Evolutionary conservation across 1,284 basidiomycete genomes (phyloP).

Genomic region (Ceratobasidium sp.): DNA sequence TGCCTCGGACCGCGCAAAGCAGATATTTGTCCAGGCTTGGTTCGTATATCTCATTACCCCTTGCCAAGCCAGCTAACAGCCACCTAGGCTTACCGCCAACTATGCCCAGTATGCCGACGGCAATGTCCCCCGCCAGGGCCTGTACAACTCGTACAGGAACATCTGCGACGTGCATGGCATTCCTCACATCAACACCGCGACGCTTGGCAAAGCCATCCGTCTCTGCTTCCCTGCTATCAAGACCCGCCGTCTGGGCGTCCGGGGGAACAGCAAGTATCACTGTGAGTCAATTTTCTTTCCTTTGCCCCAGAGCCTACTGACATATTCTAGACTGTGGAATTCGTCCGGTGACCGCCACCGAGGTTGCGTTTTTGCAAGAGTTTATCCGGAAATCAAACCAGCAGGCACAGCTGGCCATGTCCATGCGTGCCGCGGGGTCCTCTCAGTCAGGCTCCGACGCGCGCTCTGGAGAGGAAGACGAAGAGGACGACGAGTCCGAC

Average conservation of each 20-base stretch:
- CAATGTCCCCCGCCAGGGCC: conserved; percentile 85
- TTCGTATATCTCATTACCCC: conserved; percentile 55
- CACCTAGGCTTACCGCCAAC: conserved; percentile 79
- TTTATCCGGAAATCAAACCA: conserved; percentile 86
- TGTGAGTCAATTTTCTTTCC: conserved; percentile 63
- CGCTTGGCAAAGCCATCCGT: conserved; percentile 91
- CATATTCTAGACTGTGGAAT: conserved; percentile 81
- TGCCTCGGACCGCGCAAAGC: conserved; percentile 86
- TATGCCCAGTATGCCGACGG: conserved; percentile 91
- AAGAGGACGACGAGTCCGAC: conserved; percentile 64
- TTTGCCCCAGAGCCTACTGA: conserved; percentile 52
- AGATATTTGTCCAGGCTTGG: conserved; percentile 91
- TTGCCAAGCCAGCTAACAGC: conserved; percentile 43
- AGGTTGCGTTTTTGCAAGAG: conserved; percentile 89
- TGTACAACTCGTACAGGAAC: conserved; percentile 91
- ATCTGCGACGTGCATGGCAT: conserved; percentile 91
- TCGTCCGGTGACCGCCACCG: conserved; percentile 84
- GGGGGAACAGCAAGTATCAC: conserved; percentile 93
- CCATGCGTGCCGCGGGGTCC: conserved; percentile 56
- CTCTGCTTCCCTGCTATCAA: conserved; percentile 94
- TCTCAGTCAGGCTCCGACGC: conserved; percentile 42
- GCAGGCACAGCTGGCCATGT: conserved; percentile 52
- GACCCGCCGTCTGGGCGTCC: conserved; percentile 87
- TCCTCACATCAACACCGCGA: conserved; percentile 93
- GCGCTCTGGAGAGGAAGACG: conserved; percentile 83